Conservation (phyloP, 768 basidiomycete species). For the Boletus huronensis region DNA sequence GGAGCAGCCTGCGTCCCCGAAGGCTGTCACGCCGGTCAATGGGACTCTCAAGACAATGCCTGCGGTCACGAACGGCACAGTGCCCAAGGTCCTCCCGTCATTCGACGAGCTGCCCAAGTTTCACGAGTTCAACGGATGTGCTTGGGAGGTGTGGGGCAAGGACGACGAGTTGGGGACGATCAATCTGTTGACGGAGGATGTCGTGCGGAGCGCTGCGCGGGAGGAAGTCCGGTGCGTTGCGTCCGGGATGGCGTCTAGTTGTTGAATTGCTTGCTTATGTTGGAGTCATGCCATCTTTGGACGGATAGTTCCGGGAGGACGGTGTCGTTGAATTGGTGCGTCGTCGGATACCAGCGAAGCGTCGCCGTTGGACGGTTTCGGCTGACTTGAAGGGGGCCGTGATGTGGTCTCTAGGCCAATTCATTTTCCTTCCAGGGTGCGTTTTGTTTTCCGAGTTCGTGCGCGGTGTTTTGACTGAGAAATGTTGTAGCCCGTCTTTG, state of each 20-base stretch:
- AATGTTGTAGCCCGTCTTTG: constrained; percentile 48
- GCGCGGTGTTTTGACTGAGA: not conserved
- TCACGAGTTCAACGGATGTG: constrained; percentile 50
- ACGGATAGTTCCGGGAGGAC: constrained; percentile 47
- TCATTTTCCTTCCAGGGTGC: constrained; percentile 62
- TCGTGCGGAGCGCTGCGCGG: constrained; percentile 54
- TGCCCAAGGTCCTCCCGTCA: constrained; percentile 34
- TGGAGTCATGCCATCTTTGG: not conserved
- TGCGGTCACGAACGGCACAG: constrained; percentile 4
- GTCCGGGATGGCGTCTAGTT: not conserved
- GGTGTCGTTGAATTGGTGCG: constrained; percentile 62
- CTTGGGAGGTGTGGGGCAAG: constrained; percentile 66
- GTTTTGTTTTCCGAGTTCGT: not conserved
- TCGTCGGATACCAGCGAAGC: not conserved
- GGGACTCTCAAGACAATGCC: not conserved
- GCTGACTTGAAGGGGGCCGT: not conserved
- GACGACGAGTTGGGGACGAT: constrained; percentile 66
- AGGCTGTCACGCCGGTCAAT: not conserved
- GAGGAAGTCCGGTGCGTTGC: constrained; percentile 55
- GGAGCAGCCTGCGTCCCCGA: constrained; percentile 4
- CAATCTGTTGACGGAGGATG: constrained; percentile 58
- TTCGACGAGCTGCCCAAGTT: constrained; percentile 50
- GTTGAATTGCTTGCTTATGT: not conserved
- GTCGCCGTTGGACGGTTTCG: not conserved
- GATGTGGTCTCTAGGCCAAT: constrained; percentile 45